Conservation (phyloP, 2,329 filamentous ascomycete species). For the Xylaria polymorpha region DNA sequence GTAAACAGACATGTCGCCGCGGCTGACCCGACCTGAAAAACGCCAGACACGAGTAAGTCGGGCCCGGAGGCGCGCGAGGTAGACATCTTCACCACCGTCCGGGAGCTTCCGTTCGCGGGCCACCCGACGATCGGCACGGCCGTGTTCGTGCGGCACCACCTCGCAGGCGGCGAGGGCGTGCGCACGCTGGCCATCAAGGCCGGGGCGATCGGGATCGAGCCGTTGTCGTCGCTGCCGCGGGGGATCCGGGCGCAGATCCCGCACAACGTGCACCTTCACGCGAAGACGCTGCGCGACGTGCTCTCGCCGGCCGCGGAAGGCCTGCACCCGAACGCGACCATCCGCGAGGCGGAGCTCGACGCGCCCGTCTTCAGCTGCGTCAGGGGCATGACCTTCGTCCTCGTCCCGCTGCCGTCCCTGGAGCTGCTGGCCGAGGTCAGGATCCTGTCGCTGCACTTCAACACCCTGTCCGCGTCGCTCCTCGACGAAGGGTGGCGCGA, state of each 20-base stretch:
- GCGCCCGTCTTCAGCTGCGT: constrained; percentile 72
- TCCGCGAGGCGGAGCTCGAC: constrained; percentile 46
- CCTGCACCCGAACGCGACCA: constrained; percentile 41
- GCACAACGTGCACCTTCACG: constrained; percentile 73
- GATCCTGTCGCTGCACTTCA: constrained; percentile 51
- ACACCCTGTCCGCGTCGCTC: constrained; percentile 47
- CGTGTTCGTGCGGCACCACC: constrained; percentile 57
- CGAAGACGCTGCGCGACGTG: constrained; percentile 53
- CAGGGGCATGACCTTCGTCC: constrained; percentile 78
- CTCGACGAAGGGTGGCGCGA: constrained; percentile 67
- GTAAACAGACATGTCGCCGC: background rate
- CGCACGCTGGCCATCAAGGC: constrained; percentile 64
- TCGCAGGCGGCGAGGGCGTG: constrained; percentile 52
- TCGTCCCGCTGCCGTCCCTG: constrained; percentile 70
- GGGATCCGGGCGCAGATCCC: constrained; percentile 71
- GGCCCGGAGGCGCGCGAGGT: constrained; percentile 56
- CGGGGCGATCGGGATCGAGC: constrained; percentile 50
- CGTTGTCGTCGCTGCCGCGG: background rate
- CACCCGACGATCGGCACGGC: constrained; percentile 71
- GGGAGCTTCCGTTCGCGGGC: constrained; percentile 71
- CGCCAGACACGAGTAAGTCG: constrained; percentile 46
- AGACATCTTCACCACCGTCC: constrained; percentile 68
- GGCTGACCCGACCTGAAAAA: constrained; percentile 35
- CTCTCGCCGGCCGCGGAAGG: constrained; percentile 36
- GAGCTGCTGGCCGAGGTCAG: constrained; percentile 64